These are phyloP conservation scores for Colletotrichum sidae DNA, from an alignment of 2,329 filamentous ascomycete species.

Conservation along the genomic window DNA sequence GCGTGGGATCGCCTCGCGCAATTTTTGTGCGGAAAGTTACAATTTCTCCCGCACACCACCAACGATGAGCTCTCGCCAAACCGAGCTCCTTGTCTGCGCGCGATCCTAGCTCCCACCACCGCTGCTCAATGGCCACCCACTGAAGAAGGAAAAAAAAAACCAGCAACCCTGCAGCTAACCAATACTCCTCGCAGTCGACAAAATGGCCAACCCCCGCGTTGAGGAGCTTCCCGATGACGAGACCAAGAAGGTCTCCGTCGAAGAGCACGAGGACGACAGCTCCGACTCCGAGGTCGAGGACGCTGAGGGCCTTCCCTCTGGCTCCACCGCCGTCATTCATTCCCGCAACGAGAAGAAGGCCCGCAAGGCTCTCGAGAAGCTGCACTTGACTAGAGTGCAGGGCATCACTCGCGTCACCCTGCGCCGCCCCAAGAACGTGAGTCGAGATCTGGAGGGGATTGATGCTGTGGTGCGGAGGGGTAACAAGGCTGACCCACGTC, in stretches of 20 bases:
- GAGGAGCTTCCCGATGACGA: conserved; percentile 97
- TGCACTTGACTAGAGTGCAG: conserved; percentile 94
- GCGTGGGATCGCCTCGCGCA: conserved; percentile 1
- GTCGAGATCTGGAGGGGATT: conserved; percentile 54
- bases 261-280: conserved; percentile 78
- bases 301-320: conserved; percentile 76
- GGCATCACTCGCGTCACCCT: conserved; percentile 99
- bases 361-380: conserved; percentile 98
- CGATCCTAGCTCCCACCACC: conserved; percentile 38
- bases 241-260: conserved; percentile 82
- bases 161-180: conserved; percentile 29
- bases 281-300: conserved; percentile 83
- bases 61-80: conserved; percentile 32
- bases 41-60: conserved; percentile 27
- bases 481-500: conserved; percentile 37
- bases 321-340: conserved; percentile 91
- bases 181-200: conserved; percentile 48
- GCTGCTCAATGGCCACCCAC: conserved; percentile 6
- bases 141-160: conserved; percentile 6
- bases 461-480: conserved; percentile 21
- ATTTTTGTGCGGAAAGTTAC: conserved; percentile 27
- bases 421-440: conserved; percentile 98
- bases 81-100: conserved; percentile 25
- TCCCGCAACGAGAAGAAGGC: conserved; percentile 99
- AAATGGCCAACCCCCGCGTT: conserved; percentile 97